Base-by-base conservation (phyloP, 768 basidiomycete species). In the Phanerochaete carnosa region DNA sequence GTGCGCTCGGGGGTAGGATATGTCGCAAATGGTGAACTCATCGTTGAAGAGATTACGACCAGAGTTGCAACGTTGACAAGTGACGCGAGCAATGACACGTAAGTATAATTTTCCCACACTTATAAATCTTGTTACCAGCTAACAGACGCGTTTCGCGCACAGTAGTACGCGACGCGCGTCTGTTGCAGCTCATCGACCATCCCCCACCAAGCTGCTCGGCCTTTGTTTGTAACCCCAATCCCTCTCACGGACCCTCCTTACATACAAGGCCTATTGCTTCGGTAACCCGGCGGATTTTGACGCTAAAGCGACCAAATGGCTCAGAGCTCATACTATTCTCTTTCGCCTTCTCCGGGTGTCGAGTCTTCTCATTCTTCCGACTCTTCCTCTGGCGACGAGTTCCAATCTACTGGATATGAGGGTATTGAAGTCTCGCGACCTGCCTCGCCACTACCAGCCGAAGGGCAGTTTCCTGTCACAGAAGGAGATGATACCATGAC, bases 401-500 rank as follows among this genome's bases (percentile, higher is more conserved):
- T 61, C 22, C 52, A 30, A 5, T 51, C 57, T 5, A 45, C 58
- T 16, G 62, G 52, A n/a, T 57, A 56, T 23, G 63, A 45, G 2
- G 55, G 29, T 11, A 62, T 23, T 16, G 70, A 53, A 11, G 70
- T 62, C 16, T 81, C 80, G 15, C 75, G 77, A 37, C 69, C 76
- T 35, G 75, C 68, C 30, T 81, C 81, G 5, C 80, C 81, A 1
- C 70, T 60, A 54, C 45, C 19, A 68, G 67, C 29, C 35, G 63
- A 56, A 57, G 66, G 60, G 45, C 62, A 62, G 23, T 52, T 33
- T 37, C 55, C 29, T 22, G 55, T 26, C 23, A 43, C 11, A 1
- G 49, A 66, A 68, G 39, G 78, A 74, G 13, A 46, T 12, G 89
- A 90, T 68, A 85, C 82, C 28, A 88, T 86, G 62, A 85, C 82